Evolutionary conservation across 345 rosid genomes (phyloP).

Genomic region (Trapa incisa): DNA sequence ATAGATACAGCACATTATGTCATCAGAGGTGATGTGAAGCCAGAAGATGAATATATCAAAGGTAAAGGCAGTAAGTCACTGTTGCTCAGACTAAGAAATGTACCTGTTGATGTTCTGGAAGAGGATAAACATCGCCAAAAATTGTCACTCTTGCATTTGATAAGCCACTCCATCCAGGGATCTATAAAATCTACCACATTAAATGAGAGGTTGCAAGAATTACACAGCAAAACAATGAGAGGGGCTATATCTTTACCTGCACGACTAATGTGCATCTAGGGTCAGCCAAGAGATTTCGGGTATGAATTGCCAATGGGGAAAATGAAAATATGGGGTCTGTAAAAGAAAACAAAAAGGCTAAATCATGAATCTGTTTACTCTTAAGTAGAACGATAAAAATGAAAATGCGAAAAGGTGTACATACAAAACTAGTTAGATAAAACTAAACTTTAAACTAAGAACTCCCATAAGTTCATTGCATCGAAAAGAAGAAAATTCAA

Average conservation of each 20-base stretch:
- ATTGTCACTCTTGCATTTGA: conserved; percentile 95
- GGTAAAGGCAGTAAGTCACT: background rate
- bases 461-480: background rate
- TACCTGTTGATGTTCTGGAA: conserved; percentile 81
- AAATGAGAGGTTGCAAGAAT: conserved; percentile 5
- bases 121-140: conserved; percentile 87
- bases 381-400: background rate
- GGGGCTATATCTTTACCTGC: conserved; percentile 40
- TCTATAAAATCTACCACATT: conserved; percentile 31
- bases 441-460: background rate
- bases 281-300: conserved; percentile 75
- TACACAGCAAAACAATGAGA: background rate
- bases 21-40: background rate
- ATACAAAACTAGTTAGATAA: background rate
- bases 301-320: conserved; percentile 91
- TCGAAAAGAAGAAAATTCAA: too few relatives aligned
- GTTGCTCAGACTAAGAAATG: background rate
- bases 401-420: background rate
- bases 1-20: background rate
- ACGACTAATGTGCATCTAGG: conserved; percentile 95
- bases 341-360: conserved; percentile 8
- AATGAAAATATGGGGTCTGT: conserved; percentile 92
- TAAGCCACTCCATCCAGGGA: conserved; percentile 98
- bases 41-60: background rate
- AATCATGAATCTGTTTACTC: background rate